Percentiles rank a stretch among this genome's conserved stretches.
Conservation (phyloP, 116 monocot species). For the Trichopus zeylanicus region DNA sequence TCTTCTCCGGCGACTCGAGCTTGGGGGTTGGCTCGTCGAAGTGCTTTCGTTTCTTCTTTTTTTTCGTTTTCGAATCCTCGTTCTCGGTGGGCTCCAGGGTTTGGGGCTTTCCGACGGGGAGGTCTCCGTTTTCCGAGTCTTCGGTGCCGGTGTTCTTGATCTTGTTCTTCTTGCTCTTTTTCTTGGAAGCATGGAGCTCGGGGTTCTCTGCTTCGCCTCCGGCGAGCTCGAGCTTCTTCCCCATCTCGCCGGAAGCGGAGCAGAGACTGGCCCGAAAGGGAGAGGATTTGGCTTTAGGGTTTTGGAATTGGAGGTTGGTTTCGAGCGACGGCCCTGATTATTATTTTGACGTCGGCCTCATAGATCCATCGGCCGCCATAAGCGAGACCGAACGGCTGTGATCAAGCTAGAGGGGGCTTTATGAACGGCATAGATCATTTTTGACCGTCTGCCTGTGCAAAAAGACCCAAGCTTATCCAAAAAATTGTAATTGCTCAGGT, state of each 20-base stretch:
- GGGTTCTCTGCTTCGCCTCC: neutral
- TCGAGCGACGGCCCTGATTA: too few relatives aligned
- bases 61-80: conserved; percentile 1
- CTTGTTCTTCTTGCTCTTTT: conserved; percentile 32
- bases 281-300: neutral
- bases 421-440: too few relatives aligned
- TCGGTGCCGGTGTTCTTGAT: conserved; percentile 2
- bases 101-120: neutral
- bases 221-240: neutral
- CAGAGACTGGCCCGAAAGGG: neutral
- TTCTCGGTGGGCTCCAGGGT: neutral
- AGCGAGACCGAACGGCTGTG: too few relatives aligned
- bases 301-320: neutral
- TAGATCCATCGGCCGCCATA: too few relatives aligned
- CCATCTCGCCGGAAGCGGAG: neutral
- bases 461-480: too few relatives aligned
- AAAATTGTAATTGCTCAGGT: too few relatives aligned
- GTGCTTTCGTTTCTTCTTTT: conserved; percentile 7
- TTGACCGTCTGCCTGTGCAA: too few relatives aligned
- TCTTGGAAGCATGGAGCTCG: neutral
- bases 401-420: too few relatives aligned
- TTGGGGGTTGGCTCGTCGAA: conserved; percentile 4
- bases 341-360: neutral
- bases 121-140: neutral
- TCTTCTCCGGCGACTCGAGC: neutral